Evolutionary conservation across 768 basidiomycete species (phyloP).

Genomic region (Mycena vulgaris): DNA sequence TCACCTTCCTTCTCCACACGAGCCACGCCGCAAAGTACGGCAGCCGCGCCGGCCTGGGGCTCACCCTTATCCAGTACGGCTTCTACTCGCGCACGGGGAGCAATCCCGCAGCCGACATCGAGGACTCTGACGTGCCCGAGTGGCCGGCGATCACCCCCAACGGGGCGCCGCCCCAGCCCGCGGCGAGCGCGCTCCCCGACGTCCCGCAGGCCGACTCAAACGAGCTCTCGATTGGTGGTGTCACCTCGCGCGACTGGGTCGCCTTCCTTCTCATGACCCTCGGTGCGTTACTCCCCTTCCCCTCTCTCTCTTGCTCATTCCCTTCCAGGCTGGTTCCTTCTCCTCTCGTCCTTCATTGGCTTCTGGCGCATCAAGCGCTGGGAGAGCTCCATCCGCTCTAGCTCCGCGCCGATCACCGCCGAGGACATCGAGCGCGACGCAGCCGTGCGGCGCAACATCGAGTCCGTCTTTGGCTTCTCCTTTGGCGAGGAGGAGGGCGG

Average conservation of each 20-base stretch:
- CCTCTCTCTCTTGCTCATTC: background rate
- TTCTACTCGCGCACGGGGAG: conserved; percentile 69
- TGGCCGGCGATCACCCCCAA: conserved; percentile 22
- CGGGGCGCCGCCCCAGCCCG: background rate
- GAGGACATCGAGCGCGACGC: conserved; percentile 69
- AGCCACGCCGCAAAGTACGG: conserved; percentile 96
- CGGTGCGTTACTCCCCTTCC: conserved; percentile 59
- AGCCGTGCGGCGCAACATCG: conserved; percentile 65
- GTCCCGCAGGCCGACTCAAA: conserved; percentile 41
- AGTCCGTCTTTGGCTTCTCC: conserved; percentile 66
- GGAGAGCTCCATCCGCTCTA: conserved; percentile 77
- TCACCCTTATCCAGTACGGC: conserved; percentile 95
- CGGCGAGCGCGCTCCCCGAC: conserved; percentile 16
- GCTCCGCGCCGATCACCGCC: conserved; percentile 51
- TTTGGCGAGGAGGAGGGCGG: conserved; percentile 50
- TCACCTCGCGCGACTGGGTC: conserved; percentile 87
- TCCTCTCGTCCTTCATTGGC: conserved; percentile 86
- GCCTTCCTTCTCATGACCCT: conserved; percentile 94
- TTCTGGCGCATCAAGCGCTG: conserved; percentile 91
- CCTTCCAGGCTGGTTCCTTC: conserved; percentile 88
- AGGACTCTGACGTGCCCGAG: conserved; percentile 40
- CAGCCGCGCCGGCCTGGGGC: conserved; percentile 94
- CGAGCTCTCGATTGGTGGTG: conserved; percentile 41
- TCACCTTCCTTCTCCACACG: conserved; percentile 94
- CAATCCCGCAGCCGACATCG: background rate